Evolutionary conservation across 352 stramenopile genomes (phyloP), one percentile per base, ranked within the genome.

Genomic region (Phytopythium helicoides): DNA sequence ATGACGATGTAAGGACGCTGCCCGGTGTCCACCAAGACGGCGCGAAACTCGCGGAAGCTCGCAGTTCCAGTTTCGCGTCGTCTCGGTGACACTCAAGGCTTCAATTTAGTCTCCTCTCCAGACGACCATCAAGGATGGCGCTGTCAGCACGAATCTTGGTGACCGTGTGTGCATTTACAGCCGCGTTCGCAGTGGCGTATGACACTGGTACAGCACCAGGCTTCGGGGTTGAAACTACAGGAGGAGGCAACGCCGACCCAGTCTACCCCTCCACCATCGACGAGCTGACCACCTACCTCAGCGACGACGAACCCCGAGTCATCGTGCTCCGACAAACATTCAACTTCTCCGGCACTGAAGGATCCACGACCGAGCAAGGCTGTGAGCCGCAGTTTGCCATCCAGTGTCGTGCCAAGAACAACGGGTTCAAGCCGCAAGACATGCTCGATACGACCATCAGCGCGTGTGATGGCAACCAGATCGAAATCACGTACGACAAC

Each of bases 321-420:
- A 75, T 81, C 33, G 56, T 77, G 18, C 56, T 81, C n/a, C 57
- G 66, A 47, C 62, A 71, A 48, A 50, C 16, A 1, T 76, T 79
- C 37, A 62, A 73, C 57, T 76, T 76, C 56, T 47, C 40, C 23
- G 65, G 57, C 46, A 62, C 67, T 1, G 70, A 77, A 47, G 58
- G 56, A 9, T 63, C 55, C 18, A 75, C 66, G 41, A 75, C 68
- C 37, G 68, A 79, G 47, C 62, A 48, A 2, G 68, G 64, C 7
- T 74, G 68, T 25, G 48, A 56, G 22, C 62, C 68, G 14, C 50
- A 63, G 16, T 60, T 33, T 33, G 28, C 28, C 28, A 33, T 33
- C 28, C 9, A 5, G 28, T 33, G 28, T 9, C 5, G 28, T 10
- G 28, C 28, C 28, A 33, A 33, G 28, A 9, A 33, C 28, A 33